Evolutionary conservation across 805 yeast species (phyloP).

Genomic region (Myxozyma kluyveri): DNA sequence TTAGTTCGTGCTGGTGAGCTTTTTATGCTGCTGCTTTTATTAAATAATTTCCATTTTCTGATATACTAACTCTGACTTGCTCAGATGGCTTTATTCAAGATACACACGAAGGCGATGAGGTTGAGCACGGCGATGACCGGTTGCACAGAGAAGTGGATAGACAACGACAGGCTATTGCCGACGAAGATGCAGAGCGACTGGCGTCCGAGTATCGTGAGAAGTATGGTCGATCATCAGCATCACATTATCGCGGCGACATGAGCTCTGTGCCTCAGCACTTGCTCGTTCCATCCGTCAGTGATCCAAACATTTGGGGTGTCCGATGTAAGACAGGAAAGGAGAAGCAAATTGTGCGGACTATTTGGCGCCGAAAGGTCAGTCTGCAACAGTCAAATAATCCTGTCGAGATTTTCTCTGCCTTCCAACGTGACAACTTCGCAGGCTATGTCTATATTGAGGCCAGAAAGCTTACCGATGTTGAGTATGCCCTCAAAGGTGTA

Average conservation of each 20-base stretch:
- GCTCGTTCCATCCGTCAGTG: constrained; percentile 90
- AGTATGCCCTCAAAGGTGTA: constrained; percentile 81
- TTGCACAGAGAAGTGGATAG: constrained; percentile 89
- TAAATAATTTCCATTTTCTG: constrained; percentile 43
- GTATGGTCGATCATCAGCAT: constrained; percentile 80
- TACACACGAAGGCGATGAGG: constrained; percentile 53
- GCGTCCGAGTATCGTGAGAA: constrained; percentile 91
- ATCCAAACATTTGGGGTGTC: constrained; percentile 94
- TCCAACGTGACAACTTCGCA: constrained; percentile 88
- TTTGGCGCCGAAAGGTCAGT: constrained; percentile 79
- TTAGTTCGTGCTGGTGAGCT: constrained; percentile 64
- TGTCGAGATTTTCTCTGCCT: constrained; percentile 81
- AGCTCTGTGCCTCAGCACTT: constrained; percentile 90
- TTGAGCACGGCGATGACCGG: constrained; percentile 58
- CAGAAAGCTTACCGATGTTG: constrained; percentile 86
- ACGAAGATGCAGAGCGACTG: constrained; percentile 89
- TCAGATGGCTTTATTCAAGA: constrained; percentile 55
- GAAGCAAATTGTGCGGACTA: constrained; percentile 80
- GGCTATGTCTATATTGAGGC: constrained; percentile 96
- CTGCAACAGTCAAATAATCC: constrained; percentile 71
- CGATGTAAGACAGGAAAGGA: constrained; percentile 92
- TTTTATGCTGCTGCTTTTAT: neutral
- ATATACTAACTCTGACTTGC: neutral
- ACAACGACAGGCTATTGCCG: constrained; percentile 78
- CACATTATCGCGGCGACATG: constrained; percentile 79